A percentile compares a stretch with the other conserved stretches of the same genome.
Conservation (phyloP, 306 rosid genomes). For the Cicer judaicum region DNA sequence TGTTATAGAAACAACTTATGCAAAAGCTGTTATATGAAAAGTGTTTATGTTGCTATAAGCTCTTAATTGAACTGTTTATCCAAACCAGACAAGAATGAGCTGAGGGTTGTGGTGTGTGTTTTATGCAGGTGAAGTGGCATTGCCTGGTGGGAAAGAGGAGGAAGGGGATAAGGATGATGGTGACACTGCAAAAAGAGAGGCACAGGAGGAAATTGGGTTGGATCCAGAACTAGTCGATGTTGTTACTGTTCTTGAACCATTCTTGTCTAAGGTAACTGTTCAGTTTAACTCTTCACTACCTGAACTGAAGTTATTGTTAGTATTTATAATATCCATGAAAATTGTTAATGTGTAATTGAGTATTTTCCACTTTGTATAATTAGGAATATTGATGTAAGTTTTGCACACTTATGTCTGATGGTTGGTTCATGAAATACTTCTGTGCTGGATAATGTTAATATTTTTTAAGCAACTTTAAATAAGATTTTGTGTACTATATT, state of each 20-base stretch:
- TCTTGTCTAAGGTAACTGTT: conserved; percentile 80
- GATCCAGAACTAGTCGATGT: conserved; percentile 81
- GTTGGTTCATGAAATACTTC: conserved; percentile 32
- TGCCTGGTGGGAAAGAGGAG: conserved; percentile 96
- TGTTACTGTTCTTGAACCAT: conserved; percentile 87
- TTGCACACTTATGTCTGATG: not conserved
- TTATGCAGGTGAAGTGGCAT: conserved; percentile 82
- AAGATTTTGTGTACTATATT: not conserved
- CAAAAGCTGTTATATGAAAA: too few relatives aligned
- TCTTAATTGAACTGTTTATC: too few relatives aligned
- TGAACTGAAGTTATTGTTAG: conserved; percentile 4
- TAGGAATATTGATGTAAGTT: conserved; percentile 10
- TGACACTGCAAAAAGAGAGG: conserved; percentile 92
- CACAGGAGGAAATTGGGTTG: conserved; percentile 89
- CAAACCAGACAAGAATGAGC: not conserved
- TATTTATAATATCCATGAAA: conserved; percentile 5
- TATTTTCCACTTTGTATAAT: not conserved
- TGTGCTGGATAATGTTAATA: conserved; percentile 24
- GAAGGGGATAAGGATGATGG: conserved; percentile 90
- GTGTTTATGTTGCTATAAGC: too few relatives aligned
- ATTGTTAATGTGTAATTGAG: conserved; percentile 37
- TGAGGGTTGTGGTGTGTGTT: conserved; percentile 5
- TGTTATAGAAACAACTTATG: too few relatives aligned
- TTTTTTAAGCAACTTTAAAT: conserved; percentile 5
- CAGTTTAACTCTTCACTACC: not conserved